phyloP scores from a whole-genome alignment of 768 basidiomycete species.

The Termitomyces sp. region DNA sequence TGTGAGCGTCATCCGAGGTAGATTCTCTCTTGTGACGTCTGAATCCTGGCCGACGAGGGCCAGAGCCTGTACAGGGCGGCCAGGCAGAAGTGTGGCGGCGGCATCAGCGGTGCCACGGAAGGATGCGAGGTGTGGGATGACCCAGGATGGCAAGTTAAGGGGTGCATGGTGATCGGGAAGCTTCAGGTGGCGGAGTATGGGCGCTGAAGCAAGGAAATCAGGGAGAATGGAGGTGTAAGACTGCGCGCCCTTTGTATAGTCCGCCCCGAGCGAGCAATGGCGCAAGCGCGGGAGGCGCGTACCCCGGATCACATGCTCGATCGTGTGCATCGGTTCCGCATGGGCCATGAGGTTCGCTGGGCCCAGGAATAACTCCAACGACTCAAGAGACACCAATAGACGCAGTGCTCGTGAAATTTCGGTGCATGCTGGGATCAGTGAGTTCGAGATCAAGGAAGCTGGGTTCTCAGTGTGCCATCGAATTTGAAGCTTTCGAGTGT shows the following conservation, averaged over 20 bases:
- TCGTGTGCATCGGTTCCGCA: slow-evolving; percentile 31
- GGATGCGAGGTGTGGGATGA: slow-evolving; percentile 45
- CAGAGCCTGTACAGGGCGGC: slow-evolving; percentile 54
- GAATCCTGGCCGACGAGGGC: slow-evolving; percentile 55
- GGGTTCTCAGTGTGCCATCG: slow-evolving; percentile 50
- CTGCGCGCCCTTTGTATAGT: slow-evolving; percentile 38
- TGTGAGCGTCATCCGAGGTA: slow-evolving; percentile 46
- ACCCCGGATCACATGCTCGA: slow-evolving; percentile 41
- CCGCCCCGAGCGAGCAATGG: slow-evolving; percentile 41
- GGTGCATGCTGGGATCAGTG: slow-evolving; percentile 36
- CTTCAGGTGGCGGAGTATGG: slow-evolving; percentile 41
- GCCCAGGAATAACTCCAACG: slow-evolving; percentile 52
- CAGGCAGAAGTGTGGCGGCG: slow-evolving; percentile 59
- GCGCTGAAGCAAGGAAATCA: slow-evolving; percentile 39
- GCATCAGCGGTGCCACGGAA: slow-evolving; percentile 60
- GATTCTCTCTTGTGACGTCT: slow-evolving; percentile 49
- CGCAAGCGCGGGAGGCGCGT: slow-evolving; percentile 38
- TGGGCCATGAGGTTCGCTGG: slow-evolving; percentile 33
- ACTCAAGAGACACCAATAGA: slow-evolving; percentile 40
- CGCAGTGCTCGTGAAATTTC: slow-evolving; percentile 35
- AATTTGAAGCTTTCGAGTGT: slow-evolving; percentile 44
- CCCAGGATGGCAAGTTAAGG: slow-evolving; percentile 36
- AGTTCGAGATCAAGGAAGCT: slow-evolving; percentile 21
- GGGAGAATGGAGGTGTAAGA: slow-evolving; percentile 37
- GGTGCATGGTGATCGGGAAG: slow-evolving; percentile 42